A percentile compares a stretch with the other conserved stretches of the same genome.
phyloP scores from a whole-genome alignment of 768 basidiomycete species.

The Trametes meyenii region DNA sequence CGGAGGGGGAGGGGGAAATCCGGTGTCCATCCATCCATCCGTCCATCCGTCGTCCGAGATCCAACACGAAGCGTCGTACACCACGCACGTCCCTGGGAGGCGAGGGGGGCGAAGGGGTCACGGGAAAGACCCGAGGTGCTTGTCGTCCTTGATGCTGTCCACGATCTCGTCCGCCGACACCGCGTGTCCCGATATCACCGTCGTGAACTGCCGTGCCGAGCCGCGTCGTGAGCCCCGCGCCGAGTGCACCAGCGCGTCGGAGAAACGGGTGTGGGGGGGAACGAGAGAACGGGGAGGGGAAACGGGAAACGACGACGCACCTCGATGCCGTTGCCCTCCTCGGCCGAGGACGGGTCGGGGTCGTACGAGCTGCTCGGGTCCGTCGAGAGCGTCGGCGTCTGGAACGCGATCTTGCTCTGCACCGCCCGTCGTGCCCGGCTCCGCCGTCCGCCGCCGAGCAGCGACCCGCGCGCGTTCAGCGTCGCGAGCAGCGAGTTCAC shows the following conservation, averaged over 20 bases:
- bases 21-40: not conserved
- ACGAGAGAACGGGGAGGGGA: not conserved
- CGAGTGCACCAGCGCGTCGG: too few species aligned
- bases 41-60: not conserved
- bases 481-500: conserved; percentile 28
- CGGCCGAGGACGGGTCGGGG: not conserved
- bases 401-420: conserved; percentile 9
- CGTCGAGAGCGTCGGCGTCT: conserved; percentile 10
- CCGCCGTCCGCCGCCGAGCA: conserved; percentile 13
- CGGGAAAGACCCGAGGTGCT: not conserved
- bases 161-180: conserved; percentile 8
- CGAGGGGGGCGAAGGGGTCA: not conserved
- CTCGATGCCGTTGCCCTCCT: conserved; percentile 5
- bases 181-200: conserved; percentile 12
- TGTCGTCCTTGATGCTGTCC: conserved; percentile 11
- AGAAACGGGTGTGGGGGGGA: not conserved
- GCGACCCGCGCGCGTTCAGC: conserved; percentile 24
- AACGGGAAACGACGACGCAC: conserved; percentile 4
- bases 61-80: not conserved
- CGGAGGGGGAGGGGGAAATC: too few species aligned
- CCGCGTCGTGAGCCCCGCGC: not conserved
- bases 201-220: conserved; percentile 7
- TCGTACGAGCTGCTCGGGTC: conserved; percentile 6
- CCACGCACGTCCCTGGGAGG: not conserved
- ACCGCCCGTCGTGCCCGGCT: not conserved